Conservation (phyloP, 2,329 filamentous ascomycete genomes). For the Xylaria sp. region DNA sequence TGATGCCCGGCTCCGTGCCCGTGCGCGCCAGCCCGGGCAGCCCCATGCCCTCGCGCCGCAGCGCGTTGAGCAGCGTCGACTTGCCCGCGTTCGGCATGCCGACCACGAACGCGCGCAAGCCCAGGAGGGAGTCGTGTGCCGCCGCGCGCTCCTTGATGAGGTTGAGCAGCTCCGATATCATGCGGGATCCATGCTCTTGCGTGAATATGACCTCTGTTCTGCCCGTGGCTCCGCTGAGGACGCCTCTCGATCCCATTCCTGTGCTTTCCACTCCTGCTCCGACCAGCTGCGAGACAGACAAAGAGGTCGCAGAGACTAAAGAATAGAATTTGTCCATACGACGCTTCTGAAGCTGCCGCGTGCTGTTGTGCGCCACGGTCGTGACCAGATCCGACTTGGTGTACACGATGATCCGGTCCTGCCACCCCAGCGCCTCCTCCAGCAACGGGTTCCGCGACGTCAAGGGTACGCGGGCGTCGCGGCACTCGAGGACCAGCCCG, state of each 20-base stretch:
- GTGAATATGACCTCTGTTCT: constrained; percentile 56
- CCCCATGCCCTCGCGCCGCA: constrained; percentile 75
- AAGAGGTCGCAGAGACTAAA: constrained; percentile 2
- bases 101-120: constrained; percentile 86
- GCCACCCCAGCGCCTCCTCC: constrained; percentile 78
- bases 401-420: constrained; percentile 84
- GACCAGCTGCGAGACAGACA: no score
- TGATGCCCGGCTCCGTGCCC: constrained; percentile 89
- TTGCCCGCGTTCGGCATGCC: constrained; percentile 99
- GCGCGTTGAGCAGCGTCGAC: constrained; percentile 89
- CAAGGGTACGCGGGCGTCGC: constrained; percentile 90
- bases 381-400: constrained; percentile 84
- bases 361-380: constrained; percentile 44
- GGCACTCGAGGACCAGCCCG: constrained; percentile 91
- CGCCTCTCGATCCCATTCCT: no score
- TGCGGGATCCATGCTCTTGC: constrained; percentile 51
- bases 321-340: no score
- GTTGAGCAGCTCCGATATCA: constrained; percentile 56
- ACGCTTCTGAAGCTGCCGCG: constrained; percentile 33
- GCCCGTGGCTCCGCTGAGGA: neutral
- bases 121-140: constrained; percentile 73
- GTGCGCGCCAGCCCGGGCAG: constrained; percentile 78
- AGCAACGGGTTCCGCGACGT: constrained; percentile 92
- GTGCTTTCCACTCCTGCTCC: neutral
- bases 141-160: constrained; percentile 62